These are phyloP conservation scores for Exserohilum rostratum DNA, from an alignment of 2,329 filamentous ascomycete genomes.

Conservation along the genomic window DNA sequence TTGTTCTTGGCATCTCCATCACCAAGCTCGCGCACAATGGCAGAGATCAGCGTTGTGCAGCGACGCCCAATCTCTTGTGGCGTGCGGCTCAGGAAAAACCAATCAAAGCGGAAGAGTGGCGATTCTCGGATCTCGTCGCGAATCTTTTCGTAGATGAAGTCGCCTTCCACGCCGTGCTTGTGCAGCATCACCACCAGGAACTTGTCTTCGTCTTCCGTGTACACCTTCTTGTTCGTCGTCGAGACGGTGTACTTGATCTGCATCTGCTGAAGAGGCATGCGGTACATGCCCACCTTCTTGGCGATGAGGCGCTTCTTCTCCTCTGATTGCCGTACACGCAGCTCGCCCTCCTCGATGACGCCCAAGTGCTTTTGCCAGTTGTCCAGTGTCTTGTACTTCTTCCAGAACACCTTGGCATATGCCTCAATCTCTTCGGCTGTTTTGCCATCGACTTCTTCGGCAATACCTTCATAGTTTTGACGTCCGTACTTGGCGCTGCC, in stretches of 20 bases:
- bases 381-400: constrained; percentile 86
- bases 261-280: constrained; percentile 95
- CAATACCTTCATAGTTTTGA: constrained; percentile 81
- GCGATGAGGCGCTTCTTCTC: constrained; percentile 91
- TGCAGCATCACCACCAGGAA: constrained; percentile 94
- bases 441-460: constrained; percentile 91
- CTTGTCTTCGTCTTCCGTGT: constrained; percentile 96
- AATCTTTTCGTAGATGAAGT: constrained; percentile 89
- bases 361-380: constrained; percentile 89
- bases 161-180: constrained; percentile 87
- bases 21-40: constrained; percentile 94
- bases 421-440: constrained; percentile 80
- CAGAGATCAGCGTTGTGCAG: constrained; percentile 92
- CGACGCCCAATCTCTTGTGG: constrained; percentile 90
- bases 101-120: constrained; percentile 95
- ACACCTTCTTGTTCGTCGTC: constrained; percentile 99
- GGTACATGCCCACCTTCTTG: constrained; percentile 95
- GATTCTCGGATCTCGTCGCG: constrained; percentile 96
- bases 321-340: constrained; percentile 84
- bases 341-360: constrained; percentile 90
- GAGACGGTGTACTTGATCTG: constrained; percentile 99
- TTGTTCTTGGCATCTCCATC: constrained; percentile 65
- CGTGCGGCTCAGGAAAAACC: constrained; percentile 97
- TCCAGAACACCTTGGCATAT: constrained; percentile 96
- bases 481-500: constrained; percentile 92